Percentiles rank a stretch among this genome's conserved stretches.
These are phyloP conservation scores for Albugo candida DNA, from an alignment of 352 stramenopile genomes.

Conservation along the genomic window DNA sequence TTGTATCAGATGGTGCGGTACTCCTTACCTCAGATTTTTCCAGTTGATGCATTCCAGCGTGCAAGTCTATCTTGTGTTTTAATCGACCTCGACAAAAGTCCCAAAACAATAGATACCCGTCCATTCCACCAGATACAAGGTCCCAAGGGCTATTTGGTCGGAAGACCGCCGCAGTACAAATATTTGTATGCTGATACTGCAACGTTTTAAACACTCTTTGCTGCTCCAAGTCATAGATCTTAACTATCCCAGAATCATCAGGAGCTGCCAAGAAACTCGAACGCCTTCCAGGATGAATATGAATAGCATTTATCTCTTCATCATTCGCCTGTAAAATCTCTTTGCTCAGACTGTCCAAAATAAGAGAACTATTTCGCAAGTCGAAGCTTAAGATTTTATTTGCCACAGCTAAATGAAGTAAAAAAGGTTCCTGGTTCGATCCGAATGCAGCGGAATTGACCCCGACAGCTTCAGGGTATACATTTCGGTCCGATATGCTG, in stretches of 20 bases:
- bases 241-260: slow-evolving; percentile 48
- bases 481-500: slow-evolving; percentile 4
- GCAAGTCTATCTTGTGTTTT: slow-evolving; percentile 51
- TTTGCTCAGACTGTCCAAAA: slow-evolving; percentile 29
- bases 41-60: slow-evolving; percentile 22
- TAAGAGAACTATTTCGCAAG: slow-evolving; percentile 28
- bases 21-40: neutral
- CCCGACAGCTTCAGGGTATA: slow-evolving; percentile 16
- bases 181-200: slow-evolving; percentile 39
- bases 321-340: slow-evolving; percentile 38
- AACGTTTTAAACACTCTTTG: slow-evolving; percentile 44
- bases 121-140: slow-evolving; percentile 46
- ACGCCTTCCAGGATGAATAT: slow-evolving; percentile 21
- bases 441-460: slow-evolving; percentile 54
- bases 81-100: slow-evolving; percentile 47
- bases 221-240: slow-evolving; percentile 35
- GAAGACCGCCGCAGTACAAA: slow-evolving; percentile 46
- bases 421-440: slow-evolving; percentile 10
- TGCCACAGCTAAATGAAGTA: slow-evolving; percentile 32
- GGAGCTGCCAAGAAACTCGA: slow-evolving; percentile 36
- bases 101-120: slow-evolving; percentile 53
- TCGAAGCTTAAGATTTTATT: slow-evolving; percentile 56
- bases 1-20: neutral
- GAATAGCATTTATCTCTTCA: slow-evolving; percentile 50
- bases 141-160: slow-evolving; percentile 53